phyloP scores from a whole-genome alignment of 2,329 filamentous ascomycete species.

The Sordariomycetes sp. region DNA sequence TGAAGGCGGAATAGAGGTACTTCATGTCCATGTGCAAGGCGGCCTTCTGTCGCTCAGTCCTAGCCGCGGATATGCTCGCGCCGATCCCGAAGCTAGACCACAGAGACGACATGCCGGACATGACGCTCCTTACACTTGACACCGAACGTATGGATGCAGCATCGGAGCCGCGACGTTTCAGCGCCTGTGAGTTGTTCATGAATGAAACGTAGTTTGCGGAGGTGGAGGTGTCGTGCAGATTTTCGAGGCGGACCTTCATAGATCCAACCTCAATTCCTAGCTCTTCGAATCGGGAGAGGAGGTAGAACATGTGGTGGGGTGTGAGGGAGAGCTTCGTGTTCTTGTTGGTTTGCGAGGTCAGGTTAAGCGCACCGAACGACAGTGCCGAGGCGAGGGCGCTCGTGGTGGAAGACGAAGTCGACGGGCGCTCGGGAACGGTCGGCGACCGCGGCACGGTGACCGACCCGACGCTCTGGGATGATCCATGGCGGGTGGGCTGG shows the following conservation, averaged over 20 bases:
- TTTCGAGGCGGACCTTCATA: conserved; percentile 93
- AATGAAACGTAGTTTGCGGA: conserved; percentile 95
- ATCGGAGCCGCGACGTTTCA: conserved; percentile 70
- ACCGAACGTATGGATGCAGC: conserved; percentile 89
- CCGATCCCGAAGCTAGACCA: conserved; percentile 84
- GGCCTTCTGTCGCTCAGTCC: conserved; percentile 82
- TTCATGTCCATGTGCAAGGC: conserved; percentile 80
- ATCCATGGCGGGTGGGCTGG: conserved; percentile 59
- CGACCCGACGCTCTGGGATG: conserved; percentile 54
- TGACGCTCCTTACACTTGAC: conserved; percentile 91
- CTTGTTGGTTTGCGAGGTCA: conserved; percentile 77
- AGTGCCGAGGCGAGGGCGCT: conserved; percentile 73
- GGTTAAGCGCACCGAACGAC: conserved; percentile 74
- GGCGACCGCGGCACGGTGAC: conserved; percentile 44
- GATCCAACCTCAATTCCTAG: conserved; percentile 82
- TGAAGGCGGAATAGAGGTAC: conserved; percentile 96
- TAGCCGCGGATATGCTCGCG: conserved; percentile 67
- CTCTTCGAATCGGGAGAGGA: conserved; percentile 91
- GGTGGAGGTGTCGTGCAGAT: conserved; percentile 77
- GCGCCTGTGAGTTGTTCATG: conserved; percentile 70
- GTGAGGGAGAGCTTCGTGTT: conserved; percentile 87
- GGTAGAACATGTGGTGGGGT: conserved; percentile 92
- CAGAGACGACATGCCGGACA: conserved; percentile 90
- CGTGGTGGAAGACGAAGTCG: conserved; percentile 58
- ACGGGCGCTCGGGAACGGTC: conserved; percentile 49